phyloP scores from a whole-genome alignment of 495 filamentous ascomycete genomes.

The Aspergillus bertholletiae region DNA sequence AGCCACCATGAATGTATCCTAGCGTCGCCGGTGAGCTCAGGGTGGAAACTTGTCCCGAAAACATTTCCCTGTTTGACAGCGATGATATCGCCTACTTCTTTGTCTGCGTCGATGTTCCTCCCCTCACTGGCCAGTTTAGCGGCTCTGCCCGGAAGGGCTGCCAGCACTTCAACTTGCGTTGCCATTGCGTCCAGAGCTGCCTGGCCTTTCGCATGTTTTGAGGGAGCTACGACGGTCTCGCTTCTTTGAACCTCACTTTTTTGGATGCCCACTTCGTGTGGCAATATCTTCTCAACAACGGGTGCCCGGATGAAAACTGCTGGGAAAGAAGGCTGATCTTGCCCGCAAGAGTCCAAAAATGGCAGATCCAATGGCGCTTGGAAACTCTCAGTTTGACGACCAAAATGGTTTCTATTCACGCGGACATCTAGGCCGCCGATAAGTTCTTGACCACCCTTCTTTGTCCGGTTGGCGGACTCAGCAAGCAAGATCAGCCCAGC shows the following conservation, averaged over 20 bases:
- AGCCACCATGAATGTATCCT: constrained; percentile 97
- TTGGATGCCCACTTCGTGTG: constrained; percentile 49
- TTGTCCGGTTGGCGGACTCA: constrained; percentile 82
- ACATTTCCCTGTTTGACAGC: constrained; percentile 92
- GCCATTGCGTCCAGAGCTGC: constrained; percentile 38
- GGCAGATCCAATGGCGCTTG: constrained; percentile 70
- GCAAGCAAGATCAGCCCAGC: constrained; percentile 90
- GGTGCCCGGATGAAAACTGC: constrained; percentile 94
- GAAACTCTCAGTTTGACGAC: constrained; percentile 91
- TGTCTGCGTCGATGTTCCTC: constrained; percentile 33
- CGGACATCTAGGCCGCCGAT: constrained; percentile 89
- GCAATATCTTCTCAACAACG: constrained; percentile 80
- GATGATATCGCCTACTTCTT: constrained; percentile 74
- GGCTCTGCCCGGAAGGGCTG: constrained; percentile 46
- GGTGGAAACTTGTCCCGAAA: constrained; percentile 95
- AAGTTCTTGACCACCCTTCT: constrained; percentile 87
- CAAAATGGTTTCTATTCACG: constrained; percentile 95
- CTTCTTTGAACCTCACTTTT: constrained; percentile 45
- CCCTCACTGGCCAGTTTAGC: constrained; percentile 37
- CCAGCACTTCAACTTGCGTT: constrained; percentile 47
- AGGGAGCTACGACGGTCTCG: constrained; percentile 67
- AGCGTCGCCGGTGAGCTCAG: constrained; percentile 84
- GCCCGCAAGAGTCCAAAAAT: constrained; percentile 51
- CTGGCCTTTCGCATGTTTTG: constrained; percentile 43
- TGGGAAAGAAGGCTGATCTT: constrained; percentile 56